phyloP scores from a whole-genome alignment of 73 alveolate genomes.

The Tetrahymena elliotti region DNA sequence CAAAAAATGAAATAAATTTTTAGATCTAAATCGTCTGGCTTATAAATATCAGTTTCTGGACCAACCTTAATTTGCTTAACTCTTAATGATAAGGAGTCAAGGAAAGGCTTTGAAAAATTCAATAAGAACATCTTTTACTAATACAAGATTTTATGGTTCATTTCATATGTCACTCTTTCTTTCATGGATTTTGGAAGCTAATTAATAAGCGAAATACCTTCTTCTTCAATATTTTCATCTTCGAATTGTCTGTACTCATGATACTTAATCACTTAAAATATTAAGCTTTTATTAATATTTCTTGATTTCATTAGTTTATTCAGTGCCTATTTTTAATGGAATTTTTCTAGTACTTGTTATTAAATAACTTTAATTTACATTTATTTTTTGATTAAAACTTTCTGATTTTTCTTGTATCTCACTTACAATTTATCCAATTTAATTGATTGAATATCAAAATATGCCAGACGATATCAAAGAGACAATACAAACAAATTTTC shows the following conservation, averaged over 20 bases:
- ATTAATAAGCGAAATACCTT: conserved; percentile 27
- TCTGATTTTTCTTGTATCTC: neutral
- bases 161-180: conserved; percentile 41
- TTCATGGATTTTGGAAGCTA: conserved; percentile 12
- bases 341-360: no score
- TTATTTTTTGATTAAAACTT: neutral
- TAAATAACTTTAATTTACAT: neutral
- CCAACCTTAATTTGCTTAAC: conserved; percentile 55
- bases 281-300: neutral
- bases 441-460: conserved; percentile 28
- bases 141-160: conserved; percentile 24
- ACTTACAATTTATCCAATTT: conserved; percentile 17
- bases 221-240: conserved; percentile 41
- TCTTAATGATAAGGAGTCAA: conserved; percentile 22
- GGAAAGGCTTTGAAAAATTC: conserved; percentile 8
- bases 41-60: conserved; percentile 64
- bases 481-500: conserved; percentile 44
- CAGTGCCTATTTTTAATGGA: conserved; percentile 17
- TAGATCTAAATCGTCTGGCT: conserved; percentile 51
- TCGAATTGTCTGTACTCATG: conserved; percentile 53
- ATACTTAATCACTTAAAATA: conserved; percentile 52
- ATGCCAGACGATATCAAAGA: conserved; percentile 21
- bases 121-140: conserved; percentile 8
- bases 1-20: neutral
- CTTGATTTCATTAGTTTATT: conserved; percentile 32